Evolutionary conservation across 176 grass and related monocot genomes (phyloP).

Genomic region (Cenchrus purpureus): DNA sequence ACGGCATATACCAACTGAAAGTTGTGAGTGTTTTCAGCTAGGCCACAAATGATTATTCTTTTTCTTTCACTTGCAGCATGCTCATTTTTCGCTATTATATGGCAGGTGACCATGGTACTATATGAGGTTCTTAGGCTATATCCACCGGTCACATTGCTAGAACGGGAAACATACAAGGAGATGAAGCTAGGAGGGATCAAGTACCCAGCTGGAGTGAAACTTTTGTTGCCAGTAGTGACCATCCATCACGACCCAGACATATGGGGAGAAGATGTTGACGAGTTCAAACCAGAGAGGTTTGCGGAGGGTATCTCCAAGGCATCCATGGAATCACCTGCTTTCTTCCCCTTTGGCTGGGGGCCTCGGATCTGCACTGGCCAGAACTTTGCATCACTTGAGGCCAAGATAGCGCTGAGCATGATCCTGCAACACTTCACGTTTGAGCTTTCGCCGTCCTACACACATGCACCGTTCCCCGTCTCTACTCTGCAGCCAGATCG

Average conservation of each 20-base stretch:
- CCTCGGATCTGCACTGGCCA: constrained; percentile 52
- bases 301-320: constrained; percentile 46
- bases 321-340: constrained; percentile 26
- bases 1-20: not conserved
- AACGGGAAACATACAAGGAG: constrained; percentile 25
- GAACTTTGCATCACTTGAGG: constrained; percentile 54
- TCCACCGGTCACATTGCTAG: not conserved
- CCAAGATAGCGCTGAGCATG: constrained; percentile 49
- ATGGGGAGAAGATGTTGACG: constrained; percentile 53
- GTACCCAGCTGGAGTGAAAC: constrained; percentile 34
- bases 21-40: not conserved
- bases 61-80: not conserved
- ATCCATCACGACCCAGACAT: constrained; percentile 44
- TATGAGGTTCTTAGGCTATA: constrained; percentile 30
- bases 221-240: not conserved
- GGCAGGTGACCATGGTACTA: constrained; percentile 30
- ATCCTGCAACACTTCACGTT: constrained; percentile 53
- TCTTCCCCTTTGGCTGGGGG: constrained; percentile 53
- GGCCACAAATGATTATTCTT: not conserved
- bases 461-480: constrained; percentile 39
- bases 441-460: constrained; percentile 49
- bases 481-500: constrained; percentile 42
- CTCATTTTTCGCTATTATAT: not conserved
- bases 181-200: constrained; percentile 40
- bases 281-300: constrained; percentile 66